Conservation (phyloP, 2,329 filamentous ascomycete species). For the Arthrobotrys sinensis region DNA sequence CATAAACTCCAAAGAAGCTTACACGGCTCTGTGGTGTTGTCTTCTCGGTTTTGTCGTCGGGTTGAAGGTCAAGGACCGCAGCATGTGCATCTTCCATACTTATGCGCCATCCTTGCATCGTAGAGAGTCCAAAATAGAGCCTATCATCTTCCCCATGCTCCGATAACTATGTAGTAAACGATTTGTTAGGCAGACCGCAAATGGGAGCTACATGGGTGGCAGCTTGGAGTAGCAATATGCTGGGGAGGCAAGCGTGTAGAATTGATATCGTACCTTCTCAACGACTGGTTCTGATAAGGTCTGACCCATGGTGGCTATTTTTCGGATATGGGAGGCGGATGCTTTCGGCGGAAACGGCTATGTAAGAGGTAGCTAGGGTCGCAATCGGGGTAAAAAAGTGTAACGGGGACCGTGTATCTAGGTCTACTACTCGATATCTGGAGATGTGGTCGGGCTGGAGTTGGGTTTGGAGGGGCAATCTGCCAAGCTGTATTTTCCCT, state of each 20-base stretch:
- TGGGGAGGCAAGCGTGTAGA: background rate
- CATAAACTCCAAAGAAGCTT: constrained; percentile 97
- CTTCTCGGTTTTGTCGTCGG: constrained; percentile 73
- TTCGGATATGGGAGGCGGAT: constrained; percentile 8
- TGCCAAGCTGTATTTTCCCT: constrained; percentile 3
- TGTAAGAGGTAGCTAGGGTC: background rate
- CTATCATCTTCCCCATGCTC: constrained; percentile 92
- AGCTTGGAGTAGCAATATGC: background rate
- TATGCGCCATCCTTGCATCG: constrained; percentile 99
- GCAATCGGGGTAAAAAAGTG: constrained; percentile 1
- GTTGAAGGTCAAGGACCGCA: constrained; percentile 86
- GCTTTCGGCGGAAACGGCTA: background rate
- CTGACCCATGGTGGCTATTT: constrained; percentile 85
- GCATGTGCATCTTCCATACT: constrained; percentile 99
- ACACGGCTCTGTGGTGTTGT: constrained; percentile 80
- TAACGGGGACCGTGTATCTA: background rate
- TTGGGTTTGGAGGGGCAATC: background rate
- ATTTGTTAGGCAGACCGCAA: constrained; percentile 23
- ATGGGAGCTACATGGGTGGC: background rate
- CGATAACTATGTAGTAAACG: constrained; percentile 76
- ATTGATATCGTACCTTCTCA: constrained; percentile 83
- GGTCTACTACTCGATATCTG: constrained; percentile 17
- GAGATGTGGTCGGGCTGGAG: constrained; percentile 8
- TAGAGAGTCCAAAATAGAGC: constrained; percentile 92
- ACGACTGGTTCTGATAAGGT: constrained; percentile 98